Percentiles rank a stretch among this genome's conserved stretches.
phyloP scores from a whole-genome alignment of 1,284 basidiomycete species.

The Heliocybe sulcata region DNA sequence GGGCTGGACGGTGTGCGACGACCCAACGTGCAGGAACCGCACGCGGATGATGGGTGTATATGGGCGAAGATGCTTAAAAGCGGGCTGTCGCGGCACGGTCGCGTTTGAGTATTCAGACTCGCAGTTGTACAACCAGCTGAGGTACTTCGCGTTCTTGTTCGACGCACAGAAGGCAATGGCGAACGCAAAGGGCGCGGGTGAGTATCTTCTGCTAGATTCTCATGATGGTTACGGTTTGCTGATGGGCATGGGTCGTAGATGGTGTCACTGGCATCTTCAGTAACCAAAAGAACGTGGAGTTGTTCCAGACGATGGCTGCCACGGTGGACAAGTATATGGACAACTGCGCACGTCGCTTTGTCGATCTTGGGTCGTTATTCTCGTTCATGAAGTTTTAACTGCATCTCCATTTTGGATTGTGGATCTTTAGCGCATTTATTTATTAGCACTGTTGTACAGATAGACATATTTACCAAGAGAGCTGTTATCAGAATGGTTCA shows the following conservation, averaged over 20 bases:
- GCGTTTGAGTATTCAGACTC: slow-evolving; percentile 82
- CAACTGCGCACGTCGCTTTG: slow-evolving; percentile 81
- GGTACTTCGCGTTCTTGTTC: slow-evolving; percentile 78
- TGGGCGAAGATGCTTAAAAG: slow-evolving; percentile 70
- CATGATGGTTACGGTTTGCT: neutral
- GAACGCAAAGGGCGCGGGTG: slow-evolving; percentile 45
- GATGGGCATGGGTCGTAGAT: slow-evolving; percentile 32
- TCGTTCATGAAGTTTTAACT: slow-evolving; percentile 61
- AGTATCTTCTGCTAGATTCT: slow-evolving; percentile 14
- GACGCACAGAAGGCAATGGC: slow-evolving; percentile 60
- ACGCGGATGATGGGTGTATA: slow-evolving; percentile 94
- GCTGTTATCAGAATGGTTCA: neutral
- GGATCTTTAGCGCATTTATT: neutral
- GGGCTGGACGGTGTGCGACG: slow-evolving; percentile 84
- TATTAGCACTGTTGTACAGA: neutral
- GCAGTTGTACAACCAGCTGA: slow-evolving; percentile 81
- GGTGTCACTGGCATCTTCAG: slow-evolving; percentile 42
- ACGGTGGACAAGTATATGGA: slow-evolving; percentile 76
- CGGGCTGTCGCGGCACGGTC: slow-evolving; percentile 63
- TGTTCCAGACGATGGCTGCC: slow-evolving; percentile 44
- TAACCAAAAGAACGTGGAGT: slow-evolving; percentile 32
- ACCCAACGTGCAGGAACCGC: slow-evolving; percentile 74
- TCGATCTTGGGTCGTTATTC: slow-evolving; percentile 73
- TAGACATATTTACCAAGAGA: neutral
- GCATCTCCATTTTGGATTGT: neutral